Base-by-base conservation (phyloP, 2,329 filamentous ascomycete genomes). In the Claviceps quebecensis region DNA sequence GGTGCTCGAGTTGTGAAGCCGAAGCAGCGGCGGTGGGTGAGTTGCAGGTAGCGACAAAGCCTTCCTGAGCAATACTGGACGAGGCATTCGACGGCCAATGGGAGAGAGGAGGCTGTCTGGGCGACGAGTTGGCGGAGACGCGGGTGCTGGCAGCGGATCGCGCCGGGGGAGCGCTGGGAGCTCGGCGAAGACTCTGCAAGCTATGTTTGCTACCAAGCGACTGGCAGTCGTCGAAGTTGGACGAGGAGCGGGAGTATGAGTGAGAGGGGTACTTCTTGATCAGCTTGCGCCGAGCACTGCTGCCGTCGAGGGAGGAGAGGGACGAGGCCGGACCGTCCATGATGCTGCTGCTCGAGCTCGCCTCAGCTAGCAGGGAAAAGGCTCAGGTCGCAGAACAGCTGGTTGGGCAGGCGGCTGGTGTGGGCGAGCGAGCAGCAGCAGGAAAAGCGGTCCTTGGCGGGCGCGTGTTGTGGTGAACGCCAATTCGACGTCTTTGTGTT, bases 141-240 rank as follows among this genome's bases (percentile, higher is more conserved):
- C 74, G 70, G 60, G 73, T 71, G 60, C 69, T 68, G 58, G 69
- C 68, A 54, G 69, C 69, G 52, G 69, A 71, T 55, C 70, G 70
- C 60, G 67, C 65, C 61, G 69, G 69, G 62, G 77, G 77, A 68
- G 77, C 77, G 65, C 77, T 80, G 58, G 79, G 78, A 63, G 77
- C 72, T 64, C 77, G 74, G 64, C 72, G 75, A 64, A 83, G 71
- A 65, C 76, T 81, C 61, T 76, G 74, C 58, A 78, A 80, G 74
- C 78, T 83, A 67, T 75, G 74, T 72, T 80, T 76, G 71, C 76
- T 81, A 66, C 74, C 72, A 59, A 81, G 67, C 58, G 76, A 80
- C 60, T 70, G 70, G 66, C 73, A 69, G 69, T 80, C 77, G 70
- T 78, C 75, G 69, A 74, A 67, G 63, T 69, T 71, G 62, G 70